Conservation (phyloP, 2,329 filamentous ascomycete species). For the Lachnellula cervina region DNA sequence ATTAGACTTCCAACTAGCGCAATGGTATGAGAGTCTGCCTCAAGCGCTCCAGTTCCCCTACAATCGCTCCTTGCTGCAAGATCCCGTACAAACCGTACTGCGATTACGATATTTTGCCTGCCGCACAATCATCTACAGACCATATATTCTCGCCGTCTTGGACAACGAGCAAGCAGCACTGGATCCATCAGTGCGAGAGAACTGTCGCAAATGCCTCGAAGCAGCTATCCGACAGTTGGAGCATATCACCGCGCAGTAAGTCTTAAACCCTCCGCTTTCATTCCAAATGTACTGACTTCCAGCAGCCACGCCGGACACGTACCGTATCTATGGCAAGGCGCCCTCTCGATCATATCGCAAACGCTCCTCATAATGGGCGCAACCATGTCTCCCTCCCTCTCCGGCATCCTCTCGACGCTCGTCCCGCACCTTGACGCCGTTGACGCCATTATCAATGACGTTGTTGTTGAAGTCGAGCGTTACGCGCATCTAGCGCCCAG, state of each 20-base stretch:
- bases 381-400: slow-evolving; percentile 71
- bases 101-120: slow-evolving; percentile 79
- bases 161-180: slow-evolving; percentile 70
- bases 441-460: slow-evolving; percentile 72
- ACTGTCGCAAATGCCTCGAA: slow-evolving; percentile 76
- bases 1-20: slow-evolving; percentile 74
- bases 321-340: slow-evolving; percentile 82
- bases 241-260: slow-evolving; percentile 71
- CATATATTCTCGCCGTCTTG: slow-evolving; percentile 74
- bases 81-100: slow-evolving; percentile 74
- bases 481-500: slow-evolving; percentile 74
- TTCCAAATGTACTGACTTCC: slow-evolving; percentile 15
- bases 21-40: slow-evolving; percentile 80
- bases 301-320: slow-evolving; percentile 72
- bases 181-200: slow-evolving; percentile 69
- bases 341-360: slow-evolving; percentile 77
- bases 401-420: slow-evolving; percentile 55
- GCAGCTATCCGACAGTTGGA: slow-evolving; percentile 75
- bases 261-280: slow-evolving; percentile 16
- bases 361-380: slow-evolving; percentile 79
- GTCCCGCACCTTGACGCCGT: slow-evolving; percentile 56
- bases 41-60: slow-evolving; percentile 73
- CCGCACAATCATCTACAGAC: slow-evolving; percentile 79
- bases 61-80: slow-evolving; percentile 58
- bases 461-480: slow-evolving; percentile 69